phyloP scores from a whole-genome alignment of 768 basidiomycete genomes.

The Tricholoma sp. region DNA sequence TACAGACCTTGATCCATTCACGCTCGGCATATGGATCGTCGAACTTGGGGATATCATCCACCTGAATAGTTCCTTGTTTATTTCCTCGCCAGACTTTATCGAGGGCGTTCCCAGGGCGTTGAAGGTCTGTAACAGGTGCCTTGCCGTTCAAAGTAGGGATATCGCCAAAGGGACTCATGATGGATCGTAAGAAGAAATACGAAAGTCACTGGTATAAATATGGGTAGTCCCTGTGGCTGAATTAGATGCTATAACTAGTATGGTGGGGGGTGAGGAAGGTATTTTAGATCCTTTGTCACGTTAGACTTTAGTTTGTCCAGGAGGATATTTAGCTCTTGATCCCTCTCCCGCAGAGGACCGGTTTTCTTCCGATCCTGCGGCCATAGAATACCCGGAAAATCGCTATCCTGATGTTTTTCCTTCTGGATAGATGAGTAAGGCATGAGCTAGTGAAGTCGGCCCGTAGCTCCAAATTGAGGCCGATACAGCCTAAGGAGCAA shows the following conservation, averaged over 20 bases:
- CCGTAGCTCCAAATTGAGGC: too few relatives aligned
- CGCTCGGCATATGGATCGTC: constrained; percentile 19
- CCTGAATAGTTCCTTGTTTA: constrained; percentile 15
- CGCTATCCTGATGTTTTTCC: too few relatives aligned
- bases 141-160: background rate
- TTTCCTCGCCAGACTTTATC: constrained; percentile 16
- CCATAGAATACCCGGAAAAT: too few relatives aligned
- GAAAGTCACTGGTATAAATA: background rate
- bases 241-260: background rate
- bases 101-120: constrained; percentile 9
- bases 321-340: too few relatives aligned
- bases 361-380: too few relatives aligned
- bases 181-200: background rate
- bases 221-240: background rate
- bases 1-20: constrained; percentile 22
- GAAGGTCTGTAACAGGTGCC: background rate
- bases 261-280: background rate
- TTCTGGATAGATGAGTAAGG: too few relatives aligned
- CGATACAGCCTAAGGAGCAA: too few relatives aligned
- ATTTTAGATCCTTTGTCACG: too few relatives aligned
- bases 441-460: too few relatives aligned
- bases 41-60: constrained; percentile 18
- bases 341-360: too few relatives aligned
- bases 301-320: too few relatives aligned
- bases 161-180: constrained; percentile 14